These are phyloP conservation scores for Crassisporium funariophilum DNA, from an alignment of 768 basidiomycete genomes.

Conservation along the genomic window DNA sequence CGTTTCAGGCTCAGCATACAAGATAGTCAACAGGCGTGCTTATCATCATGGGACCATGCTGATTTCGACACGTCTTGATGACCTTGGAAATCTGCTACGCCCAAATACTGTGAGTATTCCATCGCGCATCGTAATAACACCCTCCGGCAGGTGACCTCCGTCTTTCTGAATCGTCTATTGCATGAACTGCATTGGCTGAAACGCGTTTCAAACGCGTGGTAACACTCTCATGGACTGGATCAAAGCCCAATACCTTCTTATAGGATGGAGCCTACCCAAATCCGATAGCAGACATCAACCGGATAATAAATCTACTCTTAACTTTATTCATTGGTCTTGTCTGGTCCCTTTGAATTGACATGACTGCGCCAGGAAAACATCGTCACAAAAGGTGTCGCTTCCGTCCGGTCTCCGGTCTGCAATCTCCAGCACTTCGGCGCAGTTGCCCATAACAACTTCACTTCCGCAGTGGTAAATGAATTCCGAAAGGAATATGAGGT, in stretches of 20 bases:
- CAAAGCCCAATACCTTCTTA: too few relatives aligned
- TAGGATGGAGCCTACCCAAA: too few relatives aligned
- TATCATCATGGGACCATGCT: slow-evolving; percentile 99
- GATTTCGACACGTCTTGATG: slow-evolving; percentile 74
- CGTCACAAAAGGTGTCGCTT: slow-evolving; percentile 83
- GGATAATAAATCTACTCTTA: too few relatives aligned
- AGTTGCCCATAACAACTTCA: slow-evolving; percentile 71
- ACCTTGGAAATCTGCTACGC: slow-evolving; percentile 72
- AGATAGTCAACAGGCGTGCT: slow-evolving; percentile 85
- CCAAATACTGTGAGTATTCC: slow-evolving; percentile 39
- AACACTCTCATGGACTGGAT: too few relatives aligned
- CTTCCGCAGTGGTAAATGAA: slow-evolving; percentile 63
- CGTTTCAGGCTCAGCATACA: slow-evolving; percentile 98
- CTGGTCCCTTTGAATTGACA: not conserved
- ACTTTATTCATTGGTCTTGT: too few relatives aligned
- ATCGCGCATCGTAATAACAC: too few relatives aligned
- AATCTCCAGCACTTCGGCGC: slow-evolving; percentile 66
- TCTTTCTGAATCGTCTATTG: too few relatives aligned
- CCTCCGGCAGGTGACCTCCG: too few relatives aligned
- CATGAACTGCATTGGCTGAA: too few relatives aligned
- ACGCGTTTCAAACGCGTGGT: too few relatives aligned
- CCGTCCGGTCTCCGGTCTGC: slow-evolving; percentile 90
- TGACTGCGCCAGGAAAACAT: slow-evolving; percentile 61
- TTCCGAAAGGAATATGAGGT: slow-evolving; percentile 64
- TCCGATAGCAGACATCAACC: too few relatives aligned